phyloP scores from a whole-genome alignment of 495 filamentous ascomycete genomes.

The Tuber umbilicatum region DNA sequence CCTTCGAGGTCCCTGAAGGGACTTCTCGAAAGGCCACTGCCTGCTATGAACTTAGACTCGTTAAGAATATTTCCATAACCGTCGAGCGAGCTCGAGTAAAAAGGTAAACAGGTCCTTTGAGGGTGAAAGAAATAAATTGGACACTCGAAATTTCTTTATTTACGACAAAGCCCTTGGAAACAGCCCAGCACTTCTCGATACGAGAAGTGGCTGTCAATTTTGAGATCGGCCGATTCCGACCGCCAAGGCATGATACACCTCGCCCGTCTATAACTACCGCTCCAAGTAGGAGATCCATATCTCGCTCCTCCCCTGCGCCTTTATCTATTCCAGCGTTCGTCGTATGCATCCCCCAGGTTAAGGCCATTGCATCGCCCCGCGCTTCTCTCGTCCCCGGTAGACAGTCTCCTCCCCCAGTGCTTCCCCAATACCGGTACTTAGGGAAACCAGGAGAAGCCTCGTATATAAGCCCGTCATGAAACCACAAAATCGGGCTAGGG shows the following conservation, averaged over 20 bases:
- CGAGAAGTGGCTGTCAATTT: not conserved
- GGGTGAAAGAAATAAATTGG: not conserved
- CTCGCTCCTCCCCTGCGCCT: not conserved
- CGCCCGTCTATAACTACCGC: not conserved
- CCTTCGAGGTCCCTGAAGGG: not conserved
- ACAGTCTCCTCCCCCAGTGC: not conserved
- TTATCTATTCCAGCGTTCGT: not conserved
- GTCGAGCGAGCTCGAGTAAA: not conserved
- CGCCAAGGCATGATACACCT: not conserved
- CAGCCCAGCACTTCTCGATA: not conserved
- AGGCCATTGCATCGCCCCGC: not conserved
- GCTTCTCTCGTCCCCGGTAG: too few species aligned
- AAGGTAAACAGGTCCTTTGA: not conserved
- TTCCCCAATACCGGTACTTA: not conserved
- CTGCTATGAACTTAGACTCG: not conserved
- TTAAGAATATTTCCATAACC: not conserved
- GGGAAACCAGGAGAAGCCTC: not conserved
- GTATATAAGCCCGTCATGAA: not conserved
- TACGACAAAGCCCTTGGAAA: not conserved
- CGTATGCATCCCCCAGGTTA: not conserved
- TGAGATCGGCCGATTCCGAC: not conserved
- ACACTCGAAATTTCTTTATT: not conserved
- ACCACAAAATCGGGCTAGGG: not conserved
- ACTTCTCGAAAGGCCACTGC: not conserved
- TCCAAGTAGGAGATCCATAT: not conserved